A percentile compares a stretch with the other conserved stretches of the same genome.
phyloP scores from a whole-genome alignment of 805 yeast species.

The Candida loeiensis region DNA sequence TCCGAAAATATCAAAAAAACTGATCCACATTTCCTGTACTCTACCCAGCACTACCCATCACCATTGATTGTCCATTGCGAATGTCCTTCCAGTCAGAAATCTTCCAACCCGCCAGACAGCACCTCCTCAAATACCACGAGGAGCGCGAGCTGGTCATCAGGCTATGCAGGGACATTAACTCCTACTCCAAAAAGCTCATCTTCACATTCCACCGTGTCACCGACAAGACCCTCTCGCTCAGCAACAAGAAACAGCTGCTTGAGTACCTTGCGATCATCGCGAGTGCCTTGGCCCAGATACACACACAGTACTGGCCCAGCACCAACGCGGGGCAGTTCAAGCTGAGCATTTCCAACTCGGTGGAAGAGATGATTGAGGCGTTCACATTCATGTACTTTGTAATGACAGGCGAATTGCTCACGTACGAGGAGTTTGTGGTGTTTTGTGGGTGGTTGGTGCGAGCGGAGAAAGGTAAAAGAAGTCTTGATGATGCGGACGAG shows the following conservation, averaged over 20 bases:
- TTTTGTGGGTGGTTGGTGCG: conserved; percentile 5
- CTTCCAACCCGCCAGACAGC: conserved; percentile 21
- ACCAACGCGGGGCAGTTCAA: conserved; percentile 14
- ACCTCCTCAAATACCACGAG: conserved; percentile 23
- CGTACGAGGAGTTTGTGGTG: conserved; percentile 13
- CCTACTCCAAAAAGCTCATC: conserved; percentile 34
- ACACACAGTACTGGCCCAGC: conserved; percentile 11
- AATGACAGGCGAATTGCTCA: conserved; percentile 11
- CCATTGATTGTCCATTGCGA: neutral
- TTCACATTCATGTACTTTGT: conserved; percentile 22
- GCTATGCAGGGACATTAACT: conserved; percentile 35
- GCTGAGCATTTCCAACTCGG: conserved; percentile 21
- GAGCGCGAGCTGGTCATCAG: conserved; percentile 33
- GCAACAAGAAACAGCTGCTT: conserved; percentile 12
- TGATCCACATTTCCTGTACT: too few relatives aligned
- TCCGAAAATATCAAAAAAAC: too few relatives aligned
- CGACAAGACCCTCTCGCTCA: neutral
- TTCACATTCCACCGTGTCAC: conserved; percentile 21
- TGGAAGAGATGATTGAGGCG: conserved; percentile 27
- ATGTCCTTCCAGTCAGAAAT: conserved; percentile 6
- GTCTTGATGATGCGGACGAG: neutral
- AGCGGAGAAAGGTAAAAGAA: neutral
- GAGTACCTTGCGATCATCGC: conserved; percentile 11
- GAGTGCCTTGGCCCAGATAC: conserved; percentile 7
- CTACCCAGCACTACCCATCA: neutral